Base-by-base conservation (phyloP, 208 protist genomes). In the Crithidia sp. region DNA sequence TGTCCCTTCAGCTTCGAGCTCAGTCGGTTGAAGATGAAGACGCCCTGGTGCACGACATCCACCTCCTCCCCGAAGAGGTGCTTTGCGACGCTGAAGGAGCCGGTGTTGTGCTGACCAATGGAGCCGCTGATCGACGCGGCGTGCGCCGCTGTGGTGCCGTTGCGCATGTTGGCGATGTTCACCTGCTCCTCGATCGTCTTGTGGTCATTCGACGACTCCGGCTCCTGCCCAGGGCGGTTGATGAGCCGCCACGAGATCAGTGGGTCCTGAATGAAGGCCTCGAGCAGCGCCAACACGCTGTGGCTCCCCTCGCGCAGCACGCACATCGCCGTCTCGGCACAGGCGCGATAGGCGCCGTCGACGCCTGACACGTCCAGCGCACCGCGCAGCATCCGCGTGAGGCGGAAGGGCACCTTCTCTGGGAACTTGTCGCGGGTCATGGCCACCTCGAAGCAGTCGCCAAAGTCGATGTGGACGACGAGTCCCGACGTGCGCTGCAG, bases 381-480 rank as follows among this genome's bases (percentile, higher is more conserved):
- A 64, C 98, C 98, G 47, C 98, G 86, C 16, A 99, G 85, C 99
- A 99, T 99, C 62, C 99, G 89, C 40, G 99, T 99, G 5, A 99
- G 88, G 19, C 99, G 90, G 89, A 99, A 99, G 7, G 99, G 99
- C 17, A 99, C 91, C 61, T 98, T 99, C 82, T 99, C 99, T 4
- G 99, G 99, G 71, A 98, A 99, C 79, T 99, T 99, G 36, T 99
- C 98, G 37, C 99, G 86, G 17, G 95, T 95, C 98, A 99, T 99
- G 7, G 99, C 99, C 12, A 99, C 98, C 84, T 99, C 99, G 80
- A 99, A 99, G 84, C 99, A 99, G 87, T 99, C 99, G 60, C 99
- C 99, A 93, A 99, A 99, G 85, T 99, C 99, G 81, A 99, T 99
- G 90, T 99, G 99, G 14, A 99, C 87, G 49, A 99, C 91, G 40